Percentiles rank a stretch among this genome's conserved stretches.
phyloP scores from a whole-genome alignment of 2,329 filamentous ascomycete species.

The Aspergillus brunneoviolaceus region DNA sequence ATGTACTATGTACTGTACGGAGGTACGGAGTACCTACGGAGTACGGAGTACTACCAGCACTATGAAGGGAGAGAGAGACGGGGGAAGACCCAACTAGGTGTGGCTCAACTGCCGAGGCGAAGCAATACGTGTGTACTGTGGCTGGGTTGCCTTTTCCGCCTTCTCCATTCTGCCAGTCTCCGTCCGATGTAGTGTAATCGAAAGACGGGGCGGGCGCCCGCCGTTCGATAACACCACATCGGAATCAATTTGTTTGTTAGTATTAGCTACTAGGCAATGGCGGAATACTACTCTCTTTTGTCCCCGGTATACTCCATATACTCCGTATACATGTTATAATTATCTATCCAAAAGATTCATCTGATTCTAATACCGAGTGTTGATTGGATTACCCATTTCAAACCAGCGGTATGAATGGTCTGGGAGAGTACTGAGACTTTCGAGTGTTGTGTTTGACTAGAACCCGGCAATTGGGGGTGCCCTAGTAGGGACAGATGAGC shows the following conservation, averaged over 20 bases:
- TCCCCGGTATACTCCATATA: background rate
- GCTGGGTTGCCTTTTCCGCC: background rate
- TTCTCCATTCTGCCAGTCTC: background rate
- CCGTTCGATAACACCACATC: no score
- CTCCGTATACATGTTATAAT: background rate
- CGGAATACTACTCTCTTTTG: background rate
- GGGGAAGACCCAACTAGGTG: background rate
- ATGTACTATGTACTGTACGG: background rate
- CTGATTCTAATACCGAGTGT: background rate
- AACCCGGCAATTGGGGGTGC: background rate
- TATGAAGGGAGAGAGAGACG: background rate
- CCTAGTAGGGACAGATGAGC: background rate
- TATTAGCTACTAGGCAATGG: no score
- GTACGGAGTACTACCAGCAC: no score
- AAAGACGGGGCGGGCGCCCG: no score
- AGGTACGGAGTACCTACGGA: no score
- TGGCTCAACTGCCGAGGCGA: background rate
- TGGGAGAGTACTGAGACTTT: background rate
- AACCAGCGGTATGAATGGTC: background rate
- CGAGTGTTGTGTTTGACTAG: background rate
- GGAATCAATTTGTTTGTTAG: no score
- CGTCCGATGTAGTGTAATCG: no score
- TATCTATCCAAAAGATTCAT: background rate
- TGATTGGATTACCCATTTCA: background rate
- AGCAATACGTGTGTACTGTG: background rate